Conservation (phyloP, 495 filamentous ascomycete species). For the Aspergillus campestris region DNA sequence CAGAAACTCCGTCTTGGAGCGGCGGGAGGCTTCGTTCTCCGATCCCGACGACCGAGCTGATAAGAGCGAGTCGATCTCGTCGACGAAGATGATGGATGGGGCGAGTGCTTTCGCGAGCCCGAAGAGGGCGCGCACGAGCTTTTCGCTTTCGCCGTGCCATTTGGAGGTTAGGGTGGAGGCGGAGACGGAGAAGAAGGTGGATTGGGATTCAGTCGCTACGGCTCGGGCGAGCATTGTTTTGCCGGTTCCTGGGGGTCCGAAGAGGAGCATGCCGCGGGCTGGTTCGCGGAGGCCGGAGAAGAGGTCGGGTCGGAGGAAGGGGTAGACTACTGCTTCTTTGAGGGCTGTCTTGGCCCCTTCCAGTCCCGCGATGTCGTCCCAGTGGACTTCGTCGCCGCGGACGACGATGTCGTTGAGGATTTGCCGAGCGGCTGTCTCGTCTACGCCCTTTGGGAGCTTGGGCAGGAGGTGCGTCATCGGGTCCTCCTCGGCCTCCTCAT, state of each 20-base stretch:
- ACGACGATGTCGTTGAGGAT: slow-evolving; percentile 96
- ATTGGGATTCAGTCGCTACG: slow-evolving; percentile 89
- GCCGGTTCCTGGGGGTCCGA: slow-evolving; percentile 92
- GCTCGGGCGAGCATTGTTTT: slow-evolving; percentile 98
- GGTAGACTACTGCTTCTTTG: slow-evolving; percentile 96
- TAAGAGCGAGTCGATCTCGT: slow-evolving; percentile 94
- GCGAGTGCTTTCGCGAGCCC: slow-evolving; percentile 81
- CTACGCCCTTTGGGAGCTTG: slow-evolving; percentile 70
- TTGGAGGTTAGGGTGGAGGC: slow-evolving; percentile 91
- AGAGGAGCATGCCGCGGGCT: slow-evolving; percentile 90
- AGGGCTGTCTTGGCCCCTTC: slow-evolving; percentile 85
- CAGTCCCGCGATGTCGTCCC: slow-evolving; percentile 89
- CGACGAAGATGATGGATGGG: slow-evolving; percentile 96
- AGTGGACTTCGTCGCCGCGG: slow-evolving; percentile 88
- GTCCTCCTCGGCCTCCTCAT: slow-evolving; percentile 33
- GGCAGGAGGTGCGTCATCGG: slow-evolving; percentile 56
- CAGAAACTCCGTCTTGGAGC: slow-evolving; percentile 96
- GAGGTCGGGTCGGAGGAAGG: slow-evolving; percentile 89
- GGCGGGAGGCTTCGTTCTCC: slow-evolving; percentile 86
- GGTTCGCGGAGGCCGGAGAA: slow-evolving; percentile 95
- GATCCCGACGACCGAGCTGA: slow-evolving; percentile 73
- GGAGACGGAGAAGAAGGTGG: slow-evolving; percentile 96
- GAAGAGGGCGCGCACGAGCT: slow-evolving; percentile 91
- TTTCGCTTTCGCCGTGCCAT: slow-evolving; percentile 94
- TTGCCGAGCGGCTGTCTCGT: slow-evolving; percentile 73